Evolutionary conservation across 1,139 yeast genomes (phyloP), one percentile per base, ranked within the genome.

Genomic region (Candida tropicalis): DNA sequence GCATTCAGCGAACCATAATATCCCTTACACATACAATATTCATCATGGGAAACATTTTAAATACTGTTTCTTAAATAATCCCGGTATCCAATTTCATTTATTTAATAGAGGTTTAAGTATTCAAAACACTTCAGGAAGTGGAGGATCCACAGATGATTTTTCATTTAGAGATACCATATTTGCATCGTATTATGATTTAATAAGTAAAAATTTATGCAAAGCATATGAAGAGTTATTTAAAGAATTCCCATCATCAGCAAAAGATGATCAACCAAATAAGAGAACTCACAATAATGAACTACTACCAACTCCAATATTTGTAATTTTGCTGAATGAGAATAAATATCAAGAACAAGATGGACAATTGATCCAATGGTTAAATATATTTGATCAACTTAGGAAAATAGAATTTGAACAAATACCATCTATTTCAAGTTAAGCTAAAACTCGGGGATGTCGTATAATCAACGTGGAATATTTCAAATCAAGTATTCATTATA

Each of bases 11-110:
- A 16, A 26, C 5, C 8, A 26, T n/a, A 24, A 15, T 15, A 3
- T 11, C 15, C 13, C 22, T 15, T 54, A 39, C 29, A 25, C 34
- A 26, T 49, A 53, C 38, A 54, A 56, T 43, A 27, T 38, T n/a
- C 39, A 46, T 13, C 58, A 54, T 39, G 32, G 40, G 15, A 33
- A 49, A 4, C 36, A 38, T 18, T 44, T 52, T 24, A 40, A 24
- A 16, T 31, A 31, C 5, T 22, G 40, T 12, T 26, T 22, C 35
- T 22, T 25, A 18, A 32, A 9, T n/a, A 13, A 16, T n/a, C 40
- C 40, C 10, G 25, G 22, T 5, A 17, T 37, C 3, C 9, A 15
- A 12, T 37, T 27, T 13, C 40, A 37, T 24, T 35, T 16, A 17
- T 26, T 22, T 12, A 37, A 37, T 23, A 28, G 25, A 13, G 40